Evolutionary conservation across 495 filamentous ascomycete genomes (phyloP), one percentile per base, ranked within the genome.

Genomic region (Geopyxis carbonaria): DNA sequence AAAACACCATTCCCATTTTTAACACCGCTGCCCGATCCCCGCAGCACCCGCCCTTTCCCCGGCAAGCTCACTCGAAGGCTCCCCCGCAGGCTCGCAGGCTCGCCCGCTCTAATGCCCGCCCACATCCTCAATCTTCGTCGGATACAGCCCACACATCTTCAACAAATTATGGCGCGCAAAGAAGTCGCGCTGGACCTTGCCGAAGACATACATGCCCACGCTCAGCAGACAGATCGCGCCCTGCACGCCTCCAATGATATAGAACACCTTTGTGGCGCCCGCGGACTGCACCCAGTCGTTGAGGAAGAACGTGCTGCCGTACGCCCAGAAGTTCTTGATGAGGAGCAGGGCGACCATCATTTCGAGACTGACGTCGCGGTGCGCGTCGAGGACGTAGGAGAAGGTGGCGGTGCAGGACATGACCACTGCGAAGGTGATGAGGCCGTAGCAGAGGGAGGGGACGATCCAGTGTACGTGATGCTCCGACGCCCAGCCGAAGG

Each of bases 241-340:
- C 40, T 58, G 56, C 5, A 64, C 48, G 1, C 50, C 61, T 0
- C 59, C 63, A 30, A 64, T 57, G 2, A 62, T 54, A 29, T 53
- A 54, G 31, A 65, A 65, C 19, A 64, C 57, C 8, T 58, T 50
- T 15, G 57, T 51, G 0, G 61, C 50, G 1, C 63, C 63, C 27
- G 34, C 38, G 1, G 8, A 42, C 30, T 31, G 45, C 11, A 64
- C 45, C 63, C 63, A 65, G 22, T 59, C 51, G n/a, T 58, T 50
- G 16, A 65, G 45, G 34, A 64, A 65, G 38, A 64, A 64, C 25
- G 59, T 63, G 29, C 59, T 54, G 4, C 59, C 63, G 44, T 60
- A 66, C 9, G 59, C 55, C 31, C 63, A 61, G 42, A 66, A 61
- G 19, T 66, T 66, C 47, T 62, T 58, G 33, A 63, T 13, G 23